phyloP scores from a whole-genome alignment of 148 eudicot genomes.

The Heliosperma pusillum region DNA sequence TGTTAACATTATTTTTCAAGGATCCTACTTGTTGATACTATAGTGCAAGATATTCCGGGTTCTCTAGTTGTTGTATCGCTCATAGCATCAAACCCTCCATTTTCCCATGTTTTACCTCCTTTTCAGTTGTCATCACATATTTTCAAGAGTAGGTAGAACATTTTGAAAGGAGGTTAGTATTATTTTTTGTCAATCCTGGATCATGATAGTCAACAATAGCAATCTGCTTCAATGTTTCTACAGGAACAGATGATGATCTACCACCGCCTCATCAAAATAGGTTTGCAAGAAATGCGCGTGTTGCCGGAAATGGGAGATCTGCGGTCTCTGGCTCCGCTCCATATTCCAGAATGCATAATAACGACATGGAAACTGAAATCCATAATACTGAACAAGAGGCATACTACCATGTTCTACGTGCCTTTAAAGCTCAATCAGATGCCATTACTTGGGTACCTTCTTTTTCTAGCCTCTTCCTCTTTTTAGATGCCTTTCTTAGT shows the following conservation, averaged over 20 bases:
- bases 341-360: conserved; percentile 45
- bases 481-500: not conserved
- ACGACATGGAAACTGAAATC: conserved; percentile 78
- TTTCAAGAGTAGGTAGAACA: not conserved
- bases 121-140: not conserved
- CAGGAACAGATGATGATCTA: conserved; percentile 92
- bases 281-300: conserved; percentile 58
- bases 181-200: not conserved
- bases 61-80: too few species aligned
- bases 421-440: conserved; percentile 89
- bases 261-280: conserved; percentile 85
- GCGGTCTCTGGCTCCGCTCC: conserved; percentile 52
- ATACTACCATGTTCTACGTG: conserved; percentile 70
- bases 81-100: too few species aligned
- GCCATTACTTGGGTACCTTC: conserved; percentile 78
- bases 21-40: too few species aligned
- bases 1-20: too few species aligned
- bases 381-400: conserved; percentile 90
- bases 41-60: too few species aligned
- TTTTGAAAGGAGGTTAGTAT: not conserved
- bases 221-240: not conserved
- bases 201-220: not conserved
- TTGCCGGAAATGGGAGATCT: conserved; percentile 69
- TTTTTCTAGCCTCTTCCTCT: conserved; percentile 5
- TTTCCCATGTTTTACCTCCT: not conserved